Evolutionary conservation across 2,329 filamentous ascomycete species (phyloP).

Genomic region (Parascedosporium putredinis): DNA sequence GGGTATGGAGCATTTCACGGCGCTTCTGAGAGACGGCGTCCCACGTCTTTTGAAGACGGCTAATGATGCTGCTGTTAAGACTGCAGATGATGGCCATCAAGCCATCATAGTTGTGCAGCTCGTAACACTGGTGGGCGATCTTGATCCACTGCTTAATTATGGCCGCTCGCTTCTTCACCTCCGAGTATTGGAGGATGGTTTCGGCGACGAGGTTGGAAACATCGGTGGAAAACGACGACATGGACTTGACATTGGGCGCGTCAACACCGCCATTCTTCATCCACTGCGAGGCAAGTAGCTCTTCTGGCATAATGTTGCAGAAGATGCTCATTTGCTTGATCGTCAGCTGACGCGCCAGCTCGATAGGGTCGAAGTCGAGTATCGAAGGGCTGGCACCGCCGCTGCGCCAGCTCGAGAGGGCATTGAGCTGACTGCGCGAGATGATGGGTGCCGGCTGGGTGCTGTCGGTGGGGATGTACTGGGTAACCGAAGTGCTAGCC

Average conservation of each 20-base stretch:
- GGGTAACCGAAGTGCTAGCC: slow-evolving; percentile 63
- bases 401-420: slow-evolving; percentile 64
- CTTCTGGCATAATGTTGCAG: slow-evolving; percentile 83
- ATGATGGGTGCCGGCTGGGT: slow-evolving; percentile 61
- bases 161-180: slow-evolving; percentile 81
- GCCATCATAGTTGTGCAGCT: slow-evolving; percentile 91
- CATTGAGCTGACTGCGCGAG: slow-evolving; percentile 63
- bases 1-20: slow-evolving; percentile 63
- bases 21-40: slow-evolving; percentile 77
- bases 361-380: slow-evolving; percentile 81
- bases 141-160: slow-evolving; percentile 99
- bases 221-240: slow-evolving; percentile 87
- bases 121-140: slow-evolving; percentile 74
- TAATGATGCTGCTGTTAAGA: slow-evolving; percentile 83
- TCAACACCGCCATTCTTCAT: slow-evolving; percentile 74
- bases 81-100: slow-evolving; percentile 96
- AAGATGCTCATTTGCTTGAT: slow-evolving; percentile 87
- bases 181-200: slow-evolving; percentile 78
- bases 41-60: slow-evolving; percentile 83
- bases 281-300: slow-evolving; percentile 87
- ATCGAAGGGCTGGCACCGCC: slow-evolving; percentile 63
- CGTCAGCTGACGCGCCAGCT: slow-evolving; percentile 85
- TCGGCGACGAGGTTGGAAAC: slow-evolving; percentile 88
- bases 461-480: slow-evolving; percentile 60
- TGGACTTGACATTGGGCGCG: slow-evolving; percentile 83